These are phyloP conservation scores for Fusarium acutatum DNA, from an alignment of 2,329 filamentous ascomycete genomes.

Conservation along the genomic window DNA sequence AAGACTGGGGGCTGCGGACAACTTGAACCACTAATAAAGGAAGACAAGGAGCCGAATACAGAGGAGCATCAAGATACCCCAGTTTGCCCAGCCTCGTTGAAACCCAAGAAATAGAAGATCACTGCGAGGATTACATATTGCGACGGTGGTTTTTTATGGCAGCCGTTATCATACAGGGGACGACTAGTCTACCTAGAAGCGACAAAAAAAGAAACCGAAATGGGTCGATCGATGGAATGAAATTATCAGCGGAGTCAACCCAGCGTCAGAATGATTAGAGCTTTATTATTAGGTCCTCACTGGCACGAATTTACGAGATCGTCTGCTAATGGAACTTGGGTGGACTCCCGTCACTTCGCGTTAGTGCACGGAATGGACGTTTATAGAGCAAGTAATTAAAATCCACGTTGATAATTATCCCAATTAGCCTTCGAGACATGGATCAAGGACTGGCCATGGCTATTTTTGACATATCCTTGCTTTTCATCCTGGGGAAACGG, in stretches of 20 bases:
- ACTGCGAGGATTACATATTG: neutral
- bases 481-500: neutral
- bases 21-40: neutral
- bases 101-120: neutral
- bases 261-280: constrained; percentile 1
- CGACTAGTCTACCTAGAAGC: neutral
- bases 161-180: neutral
- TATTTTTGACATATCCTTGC: constrained; percentile 14
- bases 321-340: neutral
- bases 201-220: neutral
- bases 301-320: constrained; percentile 24
- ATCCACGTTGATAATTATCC: neutral
- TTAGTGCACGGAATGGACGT: constrained; percentile 13
- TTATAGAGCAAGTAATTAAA: neutral
- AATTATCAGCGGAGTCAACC: constrained; percentile 27
- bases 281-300: constrained; percentile 1
- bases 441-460: constrained; percentile 4
- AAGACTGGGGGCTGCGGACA: neutral
- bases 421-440: neutral
- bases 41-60: constrained; percentile 8
- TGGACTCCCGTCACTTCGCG: neutral
- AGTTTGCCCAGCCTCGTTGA: constrained; percentile 24
- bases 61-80: constrained; percentile 16
- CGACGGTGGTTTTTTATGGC: neutral
- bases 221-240: constrained; percentile 10